Evolutionary conservation across 164 flowering plant species (phyloP).

Genomic region (Chimonanthus praecox): DNA sequence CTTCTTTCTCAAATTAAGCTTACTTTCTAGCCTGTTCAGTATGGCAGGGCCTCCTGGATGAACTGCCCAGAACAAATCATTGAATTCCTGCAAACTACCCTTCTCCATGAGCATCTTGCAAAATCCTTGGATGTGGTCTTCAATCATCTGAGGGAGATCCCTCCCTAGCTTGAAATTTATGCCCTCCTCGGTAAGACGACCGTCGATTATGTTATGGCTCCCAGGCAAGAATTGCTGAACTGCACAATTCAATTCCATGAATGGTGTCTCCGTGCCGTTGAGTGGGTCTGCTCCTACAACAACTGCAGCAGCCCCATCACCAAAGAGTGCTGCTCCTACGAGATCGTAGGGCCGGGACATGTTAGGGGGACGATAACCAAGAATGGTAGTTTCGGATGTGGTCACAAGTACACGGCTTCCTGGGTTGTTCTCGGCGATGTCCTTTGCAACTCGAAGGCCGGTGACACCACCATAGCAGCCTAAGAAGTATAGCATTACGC

Average conservation of each 20-base stretch:
- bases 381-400: slow-evolving; percentile 61
- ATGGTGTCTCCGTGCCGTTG: slow-evolving; percentile 30
- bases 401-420: slow-evolving; percentile 59
- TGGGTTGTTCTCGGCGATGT: slow-evolving; percentile 71
- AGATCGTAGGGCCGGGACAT: slow-evolving; percentile 57
- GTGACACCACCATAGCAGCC: slow-evolving; percentile 73
- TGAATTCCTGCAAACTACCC: slow-evolving; percentile 25
- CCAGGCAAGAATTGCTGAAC: slow-evolving; percentile 60
- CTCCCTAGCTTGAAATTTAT: slow-evolving; percentile 64
- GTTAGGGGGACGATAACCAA: slow-evolving; percentile 65
- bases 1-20: slow-evolving; percentile 26
- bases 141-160: slow-evolving; percentile 63
- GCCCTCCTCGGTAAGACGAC: slow-evolving; percentile 54
- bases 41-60: slow-evolving; percentile 83
- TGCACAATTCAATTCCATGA: slow-evolving; percentile 54
- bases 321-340: slow-evolving; percentile 71
- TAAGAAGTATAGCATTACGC: slow-evolving; percentile 66
- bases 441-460: slow-evolving; percentile 62
- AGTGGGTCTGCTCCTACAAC: slow-evolving; percentile 48
- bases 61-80: slow-evolving; percentile 70
- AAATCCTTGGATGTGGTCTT: slow-evolving; percentile 55
- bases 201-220: slow-evolving; percentile 49
- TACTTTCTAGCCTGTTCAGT: slow-evolving; percentile 43
- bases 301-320: slow-evolving; percentile 70
- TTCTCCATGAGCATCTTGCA: slow-evolving; percentile 50